Evolutionary conservation across 2,329 filamentous ascomycete genomes (phyloP).

Genomic region (Xylariaceae sp.): DNA sequence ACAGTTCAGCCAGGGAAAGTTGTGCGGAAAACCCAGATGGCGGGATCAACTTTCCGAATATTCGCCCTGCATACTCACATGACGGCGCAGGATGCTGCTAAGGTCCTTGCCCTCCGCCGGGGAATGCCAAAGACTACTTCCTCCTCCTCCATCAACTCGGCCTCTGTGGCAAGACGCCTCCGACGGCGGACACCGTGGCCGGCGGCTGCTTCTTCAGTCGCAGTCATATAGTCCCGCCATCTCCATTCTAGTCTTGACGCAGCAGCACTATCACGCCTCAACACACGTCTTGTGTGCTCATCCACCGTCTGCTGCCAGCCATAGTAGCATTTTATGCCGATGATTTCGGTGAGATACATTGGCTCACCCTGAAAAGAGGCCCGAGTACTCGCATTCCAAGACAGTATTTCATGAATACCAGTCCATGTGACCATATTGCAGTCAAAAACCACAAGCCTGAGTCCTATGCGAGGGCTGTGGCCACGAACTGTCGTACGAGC

Average conservation of each 20-base stretch:
- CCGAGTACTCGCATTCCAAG: conserved; percentile 71
- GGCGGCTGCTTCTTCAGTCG: conserved; percentile 70
- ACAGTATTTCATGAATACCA: conserved; percentile 79
- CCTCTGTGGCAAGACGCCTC: conserved; percentile 72
- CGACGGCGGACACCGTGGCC: conserved; percentile 64
- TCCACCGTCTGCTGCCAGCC: conserved; percentile 93
- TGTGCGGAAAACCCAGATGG: background rate
- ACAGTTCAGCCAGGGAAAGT: background rate
- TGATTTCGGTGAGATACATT: conserved; percentile 69
- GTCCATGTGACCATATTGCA: conserved; percentile 91
- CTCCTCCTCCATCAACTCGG: conserved; percentile 73
- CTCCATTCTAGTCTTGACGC: conserved; percentile 79
- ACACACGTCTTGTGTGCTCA: conserved; percentile 81
- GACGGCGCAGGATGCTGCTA: conserved; percentile 51
- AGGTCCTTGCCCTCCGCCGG: conserved; percentile 58
- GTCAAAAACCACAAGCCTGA: conserved; percentile 81
- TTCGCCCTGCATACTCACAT: conserved; percentile 46
- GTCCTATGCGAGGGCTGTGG: conserved; percentile 50
- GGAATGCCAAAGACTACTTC: conserved; percentile 48
- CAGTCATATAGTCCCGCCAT: conserved; percentile 93
- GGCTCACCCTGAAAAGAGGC: conserved; percentile 39
- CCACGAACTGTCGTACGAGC: conserved; percentile 36
- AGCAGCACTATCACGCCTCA: conserved; percentile 67
- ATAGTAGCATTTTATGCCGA: conserved; percentile 88
- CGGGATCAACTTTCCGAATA: background rate